Percentiles rank a stretch among this genome's conserved stretches.
Evolutionary conservation across 495 filamentous ascomycete genomes (phyloP).

Genomic region (Penicillium waksmanii): DNA sequence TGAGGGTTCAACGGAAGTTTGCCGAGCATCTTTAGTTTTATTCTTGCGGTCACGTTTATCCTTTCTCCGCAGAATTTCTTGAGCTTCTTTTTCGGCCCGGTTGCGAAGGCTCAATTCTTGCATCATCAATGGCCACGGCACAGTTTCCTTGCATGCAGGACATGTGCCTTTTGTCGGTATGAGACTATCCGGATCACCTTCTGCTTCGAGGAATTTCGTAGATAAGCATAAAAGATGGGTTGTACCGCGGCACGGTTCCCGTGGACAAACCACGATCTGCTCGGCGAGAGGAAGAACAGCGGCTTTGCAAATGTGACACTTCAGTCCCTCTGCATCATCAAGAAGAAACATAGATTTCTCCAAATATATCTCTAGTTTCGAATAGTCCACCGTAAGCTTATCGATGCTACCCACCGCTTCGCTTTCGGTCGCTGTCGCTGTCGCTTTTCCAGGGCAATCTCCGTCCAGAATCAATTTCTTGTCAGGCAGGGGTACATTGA

Average conservation of each 20-base stretch:
- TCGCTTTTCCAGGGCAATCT: conserved; percentile 23
- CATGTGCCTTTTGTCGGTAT: conserved; percentile 74
- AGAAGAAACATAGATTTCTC: conserved; percentile 71
- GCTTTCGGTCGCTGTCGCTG: neutral
- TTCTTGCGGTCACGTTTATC: conserved; percentile 27
- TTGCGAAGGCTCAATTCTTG: conserved; percentile 76
- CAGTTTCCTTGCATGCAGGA: conserved; percentile 64
- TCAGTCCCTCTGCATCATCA: conserved; percentile 56
- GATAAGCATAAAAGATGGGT: conserved; percentile 82
- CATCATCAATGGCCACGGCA: conserved; percentile 78
- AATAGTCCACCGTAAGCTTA: conserved; percentile 68
- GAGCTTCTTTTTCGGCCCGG: conserved; percentile 67
- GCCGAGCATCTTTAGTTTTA: conserved; percentile 8
- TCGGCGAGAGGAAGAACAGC: conserved; percentile 50
- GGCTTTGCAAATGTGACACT: conserved; percentile 67
- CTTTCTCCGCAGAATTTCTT: conserved; percentile 63
- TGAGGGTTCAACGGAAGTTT: conserved; percentile 14
- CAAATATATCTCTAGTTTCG: conserved; percentile 64
- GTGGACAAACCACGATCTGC: conserved; percentile 71
- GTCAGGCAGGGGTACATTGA: conserved; percentile 49
- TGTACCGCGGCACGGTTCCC: conserved; percentile 63
- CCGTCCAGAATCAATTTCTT: conserved; percentile 62
- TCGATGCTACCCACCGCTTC: conserved; percentile 42
- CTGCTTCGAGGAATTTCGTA: conserved; percentile 57
- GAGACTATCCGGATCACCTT: conserved; percentile 47